Conservation (phyloP, 306 rosid species). For the Cercis canadensis region DNA sequence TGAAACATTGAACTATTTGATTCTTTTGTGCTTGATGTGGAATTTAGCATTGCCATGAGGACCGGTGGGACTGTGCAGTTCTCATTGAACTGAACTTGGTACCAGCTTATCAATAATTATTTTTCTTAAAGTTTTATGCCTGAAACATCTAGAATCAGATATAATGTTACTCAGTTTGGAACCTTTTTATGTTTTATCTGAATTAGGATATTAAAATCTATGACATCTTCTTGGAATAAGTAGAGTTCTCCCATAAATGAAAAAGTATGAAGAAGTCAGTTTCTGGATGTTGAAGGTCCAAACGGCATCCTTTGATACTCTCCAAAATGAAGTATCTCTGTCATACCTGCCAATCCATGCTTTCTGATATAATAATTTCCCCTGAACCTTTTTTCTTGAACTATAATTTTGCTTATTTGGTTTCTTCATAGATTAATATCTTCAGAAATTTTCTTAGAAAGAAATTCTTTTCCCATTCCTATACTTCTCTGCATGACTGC, state of each 20-base stretch:
- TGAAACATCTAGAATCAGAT: slow-evolving; percentile 7
- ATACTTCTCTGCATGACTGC: slow-evolving; percentile 36
- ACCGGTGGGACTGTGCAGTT: slow-evolving; percentile 18
- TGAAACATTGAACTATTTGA: slow-evolving; percentile 4
- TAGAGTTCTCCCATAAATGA: not conserved
- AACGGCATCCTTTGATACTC: not conserved
- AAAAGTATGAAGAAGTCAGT: not conserved
- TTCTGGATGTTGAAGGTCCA: slow-evolving; percentile 24
- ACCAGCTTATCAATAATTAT: slow-evolving; percentile 12
- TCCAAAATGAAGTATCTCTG: slow-evolving; percentile 2
- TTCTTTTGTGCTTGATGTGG: slow-evolving; percentile 16
- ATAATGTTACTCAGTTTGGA: not conserved
- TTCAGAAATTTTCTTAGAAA: slow-evolving; percentile 8
- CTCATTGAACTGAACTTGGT: slow-evolving; percentile 1
- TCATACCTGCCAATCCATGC: slow-evolving; percentile 22
- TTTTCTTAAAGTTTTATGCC: slow-evolving; percentile 5
- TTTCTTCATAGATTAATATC: slow-evolving; percentile 17
- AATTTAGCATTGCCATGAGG: slow-evolving; percentile 7
- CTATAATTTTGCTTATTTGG: slow-evolving; percentile 17
- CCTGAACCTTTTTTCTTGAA: slow-evolving; percentile 13
- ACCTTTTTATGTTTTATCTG: not conserved
- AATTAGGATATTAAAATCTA: slow-evolving; percentile 4
- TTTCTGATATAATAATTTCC: slow-evolving; percentile 11
- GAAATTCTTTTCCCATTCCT: slow-evolving; percentile 5
- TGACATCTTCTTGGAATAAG: slow-evolving; percentile 1